Conservation (phyloP, 2,329 filamentous ascomycete genomes). For the Ascochyta clinopodiicola region DNA sequence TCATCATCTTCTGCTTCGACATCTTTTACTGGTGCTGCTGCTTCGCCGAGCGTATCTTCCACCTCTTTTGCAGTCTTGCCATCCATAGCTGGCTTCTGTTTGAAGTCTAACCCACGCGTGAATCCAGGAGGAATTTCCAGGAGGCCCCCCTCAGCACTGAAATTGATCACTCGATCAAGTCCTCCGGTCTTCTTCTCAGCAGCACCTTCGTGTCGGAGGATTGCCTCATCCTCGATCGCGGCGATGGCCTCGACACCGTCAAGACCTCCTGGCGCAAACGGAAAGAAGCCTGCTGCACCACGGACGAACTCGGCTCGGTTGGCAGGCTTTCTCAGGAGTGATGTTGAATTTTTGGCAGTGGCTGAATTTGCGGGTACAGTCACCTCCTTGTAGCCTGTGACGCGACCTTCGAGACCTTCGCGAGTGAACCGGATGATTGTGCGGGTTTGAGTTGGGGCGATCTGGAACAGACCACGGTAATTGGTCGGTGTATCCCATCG, state of each 20-base stretch:
- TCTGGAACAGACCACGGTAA: slow-evolving; percentile 81
- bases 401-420: slow-evolving; percentile 88
- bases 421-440: slow-evolving; percentile 93
- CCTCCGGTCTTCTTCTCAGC: slow-evolving; percentile 54
- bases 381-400: slow-evolving; percentile 93
- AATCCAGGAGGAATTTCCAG: slow-evolving; percentile 85
- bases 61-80: slow-evolving; percentile 72
- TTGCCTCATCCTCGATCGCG: slow-evolving; percentile 78
- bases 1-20: slow-evolving; percentile 35
- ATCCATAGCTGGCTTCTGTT: slow-evolving; percentile 63
- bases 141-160: slow-evolving; percentile 77
- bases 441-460: slow-evolving; percentile 89
- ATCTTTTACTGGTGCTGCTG: slow-evolving; percentile 43
- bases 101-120: slow-evolving; percentile 76
- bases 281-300: slow-evolving; percentile 91
- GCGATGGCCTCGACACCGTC: slow-evolving; percentile 87
- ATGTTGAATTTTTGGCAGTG: slow-evolving; percentile 95
- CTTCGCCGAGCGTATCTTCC: slow-evolving; percentile 66
- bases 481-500: slow-evolving; percentile 84
- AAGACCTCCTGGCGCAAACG: slow-evolving; percentile 88
- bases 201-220: slow-evolving; percentile 58
- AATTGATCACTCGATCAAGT: slow-evolving; percentile 85
- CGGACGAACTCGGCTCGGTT: slow-evolving; percentile 88
- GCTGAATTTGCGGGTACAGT: slow-evolving; percentile 88
- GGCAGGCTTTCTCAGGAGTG: slow-evolving; percentile 83